These are phyloP conservation scores for Wallacemonas sp. DNA, from an alignment of 208 protist species.

Conservation along the genomic window DNA sequence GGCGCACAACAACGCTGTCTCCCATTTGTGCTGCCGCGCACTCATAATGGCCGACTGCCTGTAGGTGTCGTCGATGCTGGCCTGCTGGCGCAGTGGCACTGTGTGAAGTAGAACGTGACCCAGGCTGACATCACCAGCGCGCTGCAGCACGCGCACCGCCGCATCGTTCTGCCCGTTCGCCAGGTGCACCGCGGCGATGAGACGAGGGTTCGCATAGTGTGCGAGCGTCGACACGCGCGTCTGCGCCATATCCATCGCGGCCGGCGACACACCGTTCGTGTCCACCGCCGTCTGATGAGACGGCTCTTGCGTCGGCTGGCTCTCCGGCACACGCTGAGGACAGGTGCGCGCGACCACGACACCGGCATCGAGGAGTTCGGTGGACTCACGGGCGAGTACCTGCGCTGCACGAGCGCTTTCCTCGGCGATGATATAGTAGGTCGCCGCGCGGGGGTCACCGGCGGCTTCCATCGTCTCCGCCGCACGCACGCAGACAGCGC, in stretches of 20 bases:
- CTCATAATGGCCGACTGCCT: constrained; percentile 75
- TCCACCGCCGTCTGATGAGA: constrained; percentile 63
- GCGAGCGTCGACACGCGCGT: constrained; percentile 30
- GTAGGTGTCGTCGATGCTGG: constrained; percentile 77
- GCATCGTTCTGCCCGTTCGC: constrained; percentile 65
- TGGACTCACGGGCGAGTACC: constrained; percentile 40
- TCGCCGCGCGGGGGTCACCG: constrained; percentile 57
- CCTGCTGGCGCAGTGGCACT: constrained; percentile 73
- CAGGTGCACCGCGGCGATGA: constrained; percentile 64
- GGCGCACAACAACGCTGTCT: constrained; percentile 69
- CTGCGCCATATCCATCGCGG: constrained; percentile 39
- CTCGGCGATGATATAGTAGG: constrained; percentile 81
- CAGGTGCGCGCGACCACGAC: constrained; percentile 64
- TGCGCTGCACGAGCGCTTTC: constrained; percentile 67
- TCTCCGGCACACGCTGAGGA: constrained; percentile 41
- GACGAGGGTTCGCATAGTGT: constrained; percentile 49
- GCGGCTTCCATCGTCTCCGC: constrained; percentile 67
- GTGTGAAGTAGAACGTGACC: constrained; percentile 79
- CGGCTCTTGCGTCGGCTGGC: constrained; percentile 34
- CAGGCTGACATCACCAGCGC: constrained; percentile 60
- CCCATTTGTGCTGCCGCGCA: constrained; percentile 63
- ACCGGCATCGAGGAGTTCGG: constrained; percentile 44
- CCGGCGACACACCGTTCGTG: constrained; percentile 34
- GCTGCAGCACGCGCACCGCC: constrained; percentile 55
- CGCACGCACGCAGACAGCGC: constrained; percentile 57